Evolutionary conservation across 2,329 filamentous ascomycete species (phyloP).

Genomic region (Fusarium verticillioides): DNA sequence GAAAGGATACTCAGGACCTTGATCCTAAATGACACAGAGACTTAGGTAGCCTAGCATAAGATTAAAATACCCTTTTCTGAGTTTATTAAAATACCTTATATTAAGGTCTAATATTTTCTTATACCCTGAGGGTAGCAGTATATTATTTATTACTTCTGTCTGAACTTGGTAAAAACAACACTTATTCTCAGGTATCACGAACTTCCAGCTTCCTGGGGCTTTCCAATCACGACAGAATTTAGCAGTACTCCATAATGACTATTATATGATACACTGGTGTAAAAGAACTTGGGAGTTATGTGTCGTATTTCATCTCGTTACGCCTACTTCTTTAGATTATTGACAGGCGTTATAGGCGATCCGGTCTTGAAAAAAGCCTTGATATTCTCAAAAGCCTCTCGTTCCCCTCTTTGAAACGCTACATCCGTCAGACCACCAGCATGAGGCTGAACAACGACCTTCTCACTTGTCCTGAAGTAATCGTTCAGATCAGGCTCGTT

Average conservation of each 20-base stretch:
- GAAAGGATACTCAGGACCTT: too few species aligned
- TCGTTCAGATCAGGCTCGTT: slow-evolving; percentile 57
- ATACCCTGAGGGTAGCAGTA: not conserved
- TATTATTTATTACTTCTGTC: not conserved
- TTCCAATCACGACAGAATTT: not conserved
- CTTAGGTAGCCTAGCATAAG: too few species aligned
- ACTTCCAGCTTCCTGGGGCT: not conserved
- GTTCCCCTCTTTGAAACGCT: slow-evolving; percentile 55
- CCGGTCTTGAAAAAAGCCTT: slow-evolving; percentile 53
- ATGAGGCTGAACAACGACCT: slow-evolving; percentile 57
- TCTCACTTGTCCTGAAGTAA: slow-evolving; percentile 54
- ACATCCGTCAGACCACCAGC: slow-evolving; percentile 57
- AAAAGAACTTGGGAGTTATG: not conserved
- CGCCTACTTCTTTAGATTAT: not conserved
- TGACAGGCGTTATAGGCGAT: slow-evolving; percentile 53
- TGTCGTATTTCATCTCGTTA: too few species aligned
- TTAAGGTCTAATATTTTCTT: too few species aligned
- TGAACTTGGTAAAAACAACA: not conserved
- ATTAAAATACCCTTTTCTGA: too few species aligned
- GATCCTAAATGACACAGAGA: too few species aligned
- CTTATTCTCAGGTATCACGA: too few species aligned
- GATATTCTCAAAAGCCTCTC: slow-evolving; percentile 60
- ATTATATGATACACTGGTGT: not conserved
- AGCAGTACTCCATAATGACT: not conserved
- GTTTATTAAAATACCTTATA: too few species aligned